Base-by-base conservation (phyloP, 805 yeast genomes). In the Cyberlindnera mississippiensis region DNA sequence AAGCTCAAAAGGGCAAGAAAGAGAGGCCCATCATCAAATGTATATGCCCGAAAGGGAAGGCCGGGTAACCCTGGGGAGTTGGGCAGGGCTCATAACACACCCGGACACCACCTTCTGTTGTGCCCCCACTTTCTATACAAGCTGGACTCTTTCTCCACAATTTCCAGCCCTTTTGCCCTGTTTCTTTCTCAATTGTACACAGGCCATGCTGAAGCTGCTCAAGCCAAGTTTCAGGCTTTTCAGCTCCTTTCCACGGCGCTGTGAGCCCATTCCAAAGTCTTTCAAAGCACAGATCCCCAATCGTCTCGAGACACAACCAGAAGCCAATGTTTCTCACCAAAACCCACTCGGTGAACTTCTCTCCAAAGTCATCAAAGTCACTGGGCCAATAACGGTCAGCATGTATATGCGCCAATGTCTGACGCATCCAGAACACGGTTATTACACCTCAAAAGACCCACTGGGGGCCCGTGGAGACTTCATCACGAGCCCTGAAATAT, bases 401-500 rank as follows among this genome's bases (percentile, higher is more conserved):
- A 71, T 81, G 8, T 87, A 76, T 59, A 87, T 87, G 90, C 69
- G 83, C 42, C 90, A 85, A 59, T 85, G 96, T 56, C 68, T 87
- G 43, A 77, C 88, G 0, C 84, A 85, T 55, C 93, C 95, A 0
- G 67, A 75, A 9, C 73, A 71, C 49, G 96, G 96, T 1, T 87
- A 87, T 59, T 86, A 87, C 57, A 82, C 88, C 17, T 81, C 85
- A 4, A 66, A 80, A 47, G 82, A 86, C 51, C 95, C 95, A 2
- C 66, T 87, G 28, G 86, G 83, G 26, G 42, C 60, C 2, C 58
- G 62, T 6, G 95, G 95, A 5, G 96, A 87, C 60, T 87, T 87
- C 59, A 72, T 82, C 38, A 87, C 96, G 0, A 82, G 91, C 0
- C 96, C 96, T 0, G 96, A 87, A 61, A 85, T 87, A 38, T 82